A percentile compares a stretch with the other conserved stretches of the same genome.
phyloP scores from a whole-genome alignment of 23 red algal species.

The Cyanidioschyzon merolae region DNA sequence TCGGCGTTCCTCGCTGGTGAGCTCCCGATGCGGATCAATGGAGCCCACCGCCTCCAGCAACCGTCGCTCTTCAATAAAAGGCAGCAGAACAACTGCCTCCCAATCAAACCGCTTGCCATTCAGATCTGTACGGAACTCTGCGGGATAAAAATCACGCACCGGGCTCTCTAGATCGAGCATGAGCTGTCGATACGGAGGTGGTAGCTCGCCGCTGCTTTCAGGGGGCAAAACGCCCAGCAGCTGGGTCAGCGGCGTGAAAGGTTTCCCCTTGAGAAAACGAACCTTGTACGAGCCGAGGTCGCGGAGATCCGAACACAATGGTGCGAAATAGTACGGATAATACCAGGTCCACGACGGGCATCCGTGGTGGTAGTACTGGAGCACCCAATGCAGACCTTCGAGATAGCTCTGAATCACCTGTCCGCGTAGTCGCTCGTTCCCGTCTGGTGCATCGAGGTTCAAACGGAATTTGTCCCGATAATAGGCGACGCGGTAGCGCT shows the following conservation, averaged over 20 bases:
- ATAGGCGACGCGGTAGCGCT: slow-evolving; percentile 49
- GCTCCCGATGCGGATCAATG: slow-evolving; percentile 40
- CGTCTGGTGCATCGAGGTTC: slow-evolving; percentile 25
- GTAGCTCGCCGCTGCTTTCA: slow-evolving; percentile 28
- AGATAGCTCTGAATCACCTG: slow-evolving; percentile 47
- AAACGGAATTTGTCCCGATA: slow-evolving; percentile 62
- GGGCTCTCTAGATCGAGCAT: slow-evolving; percentile 42
- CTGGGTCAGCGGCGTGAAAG: slow-evolving; percentile 74
- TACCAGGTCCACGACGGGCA: slow-evolving; percentile 93
- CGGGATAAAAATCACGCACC: slow-evolving; percentile 72
- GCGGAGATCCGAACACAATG: slow-evolving; percentile 71
- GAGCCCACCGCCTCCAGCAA: slow-evolving; percentile 35
- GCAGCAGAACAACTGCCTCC: slow-evolving; percentile 91
- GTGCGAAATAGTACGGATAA: slow-evolving; percentile 73
- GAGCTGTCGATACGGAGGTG: slow-evolving; percentile 26
- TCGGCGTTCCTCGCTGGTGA: slow-evolving; percentile 39
- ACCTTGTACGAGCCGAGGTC: slow-evolving; percentile 36
- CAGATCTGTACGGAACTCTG: slow-evolving; percentile 61
- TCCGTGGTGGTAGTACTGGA: slow-evolving; percentile 96
- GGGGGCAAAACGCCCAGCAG: slow-evolving; percentile 83
- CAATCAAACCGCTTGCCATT: slow-evolving; percentile 87
- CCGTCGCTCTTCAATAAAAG: slow-evolving; percentile 71
- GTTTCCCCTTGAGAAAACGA: slow-evolving; percentile 62
- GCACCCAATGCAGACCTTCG: slow-evolving; percentile 91
- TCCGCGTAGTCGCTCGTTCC: slow-evolving; percentile 17